Evolutionary conservation across 2,329 filamentous ascomycete species (phyloP), one percentile per base, ranked within the genome.

Genomic region (Cadophora gregata): DNA sequence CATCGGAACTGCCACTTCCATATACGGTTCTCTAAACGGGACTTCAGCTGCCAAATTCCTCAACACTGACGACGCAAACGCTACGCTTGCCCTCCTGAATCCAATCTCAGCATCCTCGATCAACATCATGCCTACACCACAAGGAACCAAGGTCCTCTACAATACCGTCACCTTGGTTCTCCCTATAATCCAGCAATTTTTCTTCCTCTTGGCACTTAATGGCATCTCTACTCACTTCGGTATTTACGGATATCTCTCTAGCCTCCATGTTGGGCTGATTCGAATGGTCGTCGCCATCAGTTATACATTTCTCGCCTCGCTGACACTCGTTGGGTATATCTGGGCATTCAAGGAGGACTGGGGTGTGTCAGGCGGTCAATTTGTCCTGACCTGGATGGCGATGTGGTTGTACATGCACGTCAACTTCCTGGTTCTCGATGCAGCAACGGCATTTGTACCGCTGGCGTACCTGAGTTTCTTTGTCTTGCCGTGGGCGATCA

Each of bases 391-490:
- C 0, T 90, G 86, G 86, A 77, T 76, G 14, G 82, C 85, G 0
- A 74, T 88, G 0, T 90, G 87, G 82, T 77, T 90, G 2, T 88
- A 89, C 64, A 89, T 80, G 73, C 77, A 81, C 62, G 73, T 79
- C 63, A 79, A 82, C 72, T 81, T 80, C 69, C 73, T 78, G 29
- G 72, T 80, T 4, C 70, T 83, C 7, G 81, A 83, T 60, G 72
- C 75, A 5, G 75, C 76, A 1, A 74, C 72, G 8, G 67, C 75
- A 29, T 67, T 56, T 27, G 56, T 82, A 0, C 79, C 80, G 0
- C 70, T 80, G 59, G 67, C 75, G 0, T 76, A 77, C 58, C 72
- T 80, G 42, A 76, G 81, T 0, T 86, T 90, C 0, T 42, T 42
- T 16, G 38, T 42, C 14, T 19, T 42, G 38, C 38, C 38, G 5